A percentile compares a stretch with the other conserved stretches of the same genome.
These are phyloP conservation scores for Lolium multiflorum DNA, from an alignment of 176 grass and related monocot species.

Conservation along the genomic window DNA sequence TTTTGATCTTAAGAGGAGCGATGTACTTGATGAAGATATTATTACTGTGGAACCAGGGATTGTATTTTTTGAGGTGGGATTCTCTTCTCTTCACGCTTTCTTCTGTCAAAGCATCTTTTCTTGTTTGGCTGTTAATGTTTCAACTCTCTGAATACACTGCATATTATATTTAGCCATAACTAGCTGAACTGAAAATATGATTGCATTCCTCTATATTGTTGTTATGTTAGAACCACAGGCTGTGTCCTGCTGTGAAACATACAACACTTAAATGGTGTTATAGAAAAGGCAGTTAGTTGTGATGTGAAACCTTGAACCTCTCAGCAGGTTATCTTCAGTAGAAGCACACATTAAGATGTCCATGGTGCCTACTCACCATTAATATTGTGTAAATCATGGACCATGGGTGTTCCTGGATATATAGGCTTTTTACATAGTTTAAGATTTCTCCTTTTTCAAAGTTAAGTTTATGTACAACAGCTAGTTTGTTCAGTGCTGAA, in stretches of 20 bases:
- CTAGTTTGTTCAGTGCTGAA: constrained; percentile 2
- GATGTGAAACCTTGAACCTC: constrained; percentile 28
- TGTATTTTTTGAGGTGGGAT: constrained; percentile 86
- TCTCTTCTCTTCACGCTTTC: constrained; percentile 27
- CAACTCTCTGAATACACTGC: background rate
- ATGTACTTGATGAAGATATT: constrained; percentile 80
- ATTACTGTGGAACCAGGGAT: constrained; percentile 80
- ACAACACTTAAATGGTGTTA: background rate
- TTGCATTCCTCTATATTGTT: background rate
- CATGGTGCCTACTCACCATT: background rate
- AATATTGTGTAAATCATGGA: background rate
- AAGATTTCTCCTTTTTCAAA: background rate
- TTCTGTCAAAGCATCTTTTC: background rate
- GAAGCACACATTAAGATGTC: background rate
- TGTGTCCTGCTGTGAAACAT: background rate
- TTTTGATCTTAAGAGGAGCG: constrained; percentile 79
- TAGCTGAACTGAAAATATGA: constrained; percentile 12
- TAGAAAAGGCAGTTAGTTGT: background rate
- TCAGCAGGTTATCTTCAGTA: constrained; percentile 12
- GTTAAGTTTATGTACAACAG: background rate
- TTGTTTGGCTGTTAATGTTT: background rate
- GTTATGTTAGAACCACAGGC: background rate
- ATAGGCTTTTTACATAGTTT: constrained; percentile 9
- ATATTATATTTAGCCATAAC: background rate
- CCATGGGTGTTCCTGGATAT: background rate